Evolutionary conservation across 345 rosid genomes (phyloP).

Genomic region (Anacardium occidentale): DNA sequence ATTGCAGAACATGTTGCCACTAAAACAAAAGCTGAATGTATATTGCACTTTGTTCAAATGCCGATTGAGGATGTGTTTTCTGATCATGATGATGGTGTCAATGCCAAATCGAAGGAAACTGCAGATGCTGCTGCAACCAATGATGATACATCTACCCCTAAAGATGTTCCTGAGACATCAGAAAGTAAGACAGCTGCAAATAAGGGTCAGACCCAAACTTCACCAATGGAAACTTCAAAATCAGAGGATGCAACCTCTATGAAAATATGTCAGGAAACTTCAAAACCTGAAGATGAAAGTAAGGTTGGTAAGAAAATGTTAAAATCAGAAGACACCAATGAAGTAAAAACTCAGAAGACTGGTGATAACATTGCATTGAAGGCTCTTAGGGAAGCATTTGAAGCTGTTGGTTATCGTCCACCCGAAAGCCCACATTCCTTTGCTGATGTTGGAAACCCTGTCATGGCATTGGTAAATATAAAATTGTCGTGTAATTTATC

Average conservation of each 20-base stretch:
- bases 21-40: slow-evolving; percentile 94
- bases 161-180: slow-evolving; percentile 54
- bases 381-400: slow-evolving; percentile 88
- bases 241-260: slow-evolving; percentile 50
- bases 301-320: slow-evolving; percentile 37
- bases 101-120: slow-evolving; percentile 47
- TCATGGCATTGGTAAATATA: slow-evolving; percentile 90
- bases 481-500: neutral
- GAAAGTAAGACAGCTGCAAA: slow-evolving; percentile 43
- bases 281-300: slow-evolving; percentile 39
- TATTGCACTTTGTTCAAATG: slow-evolving; percentile 97
- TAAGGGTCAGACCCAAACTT: slow-evolving; percentile 46
- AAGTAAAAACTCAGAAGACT: slow-evolving; percentile 37
- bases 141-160: slow-evolving; percentile 38
- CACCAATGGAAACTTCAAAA: slow-evolving; percentile 47
- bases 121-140: slow-evolving; percentile 34
- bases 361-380: slow-evolving; percentile 59
- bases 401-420: slow-evolving; percentile 65
- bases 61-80: slow-evolving; percentile 88
- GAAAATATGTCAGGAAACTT: slow-evolving; percentile 38
- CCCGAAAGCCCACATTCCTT: slow-evolving; percentile 72
- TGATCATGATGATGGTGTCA: slow-evolving; percentile 44
- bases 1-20: slow-evolving; percentile 99
- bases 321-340: slow-evolving; percentile 39
- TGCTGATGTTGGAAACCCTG: slow-evolving; percentile 95